Evolutionary conservation across 306 rosid species (phyloP), one percentile per base, ranked within the genome.

Genomic region (Inga oerstediana): DNA sequence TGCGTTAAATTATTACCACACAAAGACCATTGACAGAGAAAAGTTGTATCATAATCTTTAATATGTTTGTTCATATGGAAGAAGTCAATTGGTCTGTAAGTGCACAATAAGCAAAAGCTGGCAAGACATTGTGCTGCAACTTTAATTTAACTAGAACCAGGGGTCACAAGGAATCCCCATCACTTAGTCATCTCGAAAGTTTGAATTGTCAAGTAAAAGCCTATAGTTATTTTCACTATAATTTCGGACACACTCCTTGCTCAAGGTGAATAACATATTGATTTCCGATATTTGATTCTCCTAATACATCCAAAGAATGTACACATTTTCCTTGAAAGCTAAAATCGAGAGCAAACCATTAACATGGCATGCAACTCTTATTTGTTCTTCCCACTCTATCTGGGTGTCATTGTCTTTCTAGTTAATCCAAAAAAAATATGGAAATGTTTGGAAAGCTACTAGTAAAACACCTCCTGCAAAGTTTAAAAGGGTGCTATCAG

Each of bases 381-480:
- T 27, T 68, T 64, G 59, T 81, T 69, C 67, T 62, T 79, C 65
- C 54, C 72, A 14, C 79, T 41, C 46, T 39, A 2, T 8, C 13
- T 61, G 64, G 20, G 24, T 46, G 22, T 45, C 39, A 45, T 37
- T 54, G 71, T 59, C 71, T 75, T n/a, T 79, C 62, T 37, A 24
- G 65, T 44, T 75, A 76, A 56, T 45, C 7, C n/a, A 32, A 56
- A 8, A 20, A 27, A 43, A 64, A 39, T 66, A 19, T 72, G 58
- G 52, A 67, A 45, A 54, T 86, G 92, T 80, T 72, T 27, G 84
- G 85, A 88, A 91, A 77, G 71, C 30, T 64, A 84, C 89, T 62
- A 81, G 84, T 84, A 87, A 84, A 64, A 82, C 85, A 82, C 88
- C 88, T 82, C 82, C 76, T 0, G 61, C 67, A 74, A 80, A 71